These are phyloP conservation scores for Phytophthora cajani DNA, from an alignment of 352 stramenopile species.

Conservation along the genomic window DNA sequence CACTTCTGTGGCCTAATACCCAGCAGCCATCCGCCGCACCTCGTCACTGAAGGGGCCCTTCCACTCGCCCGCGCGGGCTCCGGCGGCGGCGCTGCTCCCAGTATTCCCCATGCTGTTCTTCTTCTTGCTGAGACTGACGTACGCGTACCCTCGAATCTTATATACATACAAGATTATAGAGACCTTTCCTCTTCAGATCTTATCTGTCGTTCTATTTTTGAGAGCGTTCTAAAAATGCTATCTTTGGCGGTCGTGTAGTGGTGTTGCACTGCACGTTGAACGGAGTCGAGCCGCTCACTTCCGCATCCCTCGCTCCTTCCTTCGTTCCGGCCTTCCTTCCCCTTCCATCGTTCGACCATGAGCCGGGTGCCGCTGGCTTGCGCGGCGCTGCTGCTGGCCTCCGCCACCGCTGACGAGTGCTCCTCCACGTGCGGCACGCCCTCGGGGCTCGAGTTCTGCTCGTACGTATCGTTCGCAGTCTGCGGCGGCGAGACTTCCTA, in stretches of 20 bases:
- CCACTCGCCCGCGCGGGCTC: constrained; percentile 44
- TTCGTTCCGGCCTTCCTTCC: neutral
- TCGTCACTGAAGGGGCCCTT: constrained; percentile 87
- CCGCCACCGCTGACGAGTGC: constrained; percentile 52
- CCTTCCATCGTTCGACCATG: constrained; percentile 7
- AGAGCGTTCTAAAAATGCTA: neutral
- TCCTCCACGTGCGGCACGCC: constrained; percentile 81
- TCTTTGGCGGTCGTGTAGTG: neutral
- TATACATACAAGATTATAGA: neutral
- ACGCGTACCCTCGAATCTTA: constrained; percentile 6
- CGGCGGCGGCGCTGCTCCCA: constrained; percentile 16
- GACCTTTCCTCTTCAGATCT: neutral
- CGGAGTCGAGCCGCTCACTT: constrained; percentile 18
- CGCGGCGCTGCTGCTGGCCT: constrained; percentile 13
- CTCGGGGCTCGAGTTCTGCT: constrained; percentile 77
- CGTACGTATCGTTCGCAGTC: constrained; percentile 77
- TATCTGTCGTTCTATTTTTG: constrained; percentile 13
- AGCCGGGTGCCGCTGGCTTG: constrained; percentile 22
- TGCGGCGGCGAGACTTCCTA: constrained; percentile 67
- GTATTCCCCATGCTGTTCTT: constrained; percentile 49
- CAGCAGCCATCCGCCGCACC: constrained; percentile 28
- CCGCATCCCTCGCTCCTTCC: neutral
- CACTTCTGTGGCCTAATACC: neutral
- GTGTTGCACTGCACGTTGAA: constrained; percentile 8
- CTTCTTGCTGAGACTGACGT: constrained; percentile 17